phyloP scores from a whole-genome alignment of 371 early-diverging fungal genomes.

The Blakeslea trispora region DNA sequence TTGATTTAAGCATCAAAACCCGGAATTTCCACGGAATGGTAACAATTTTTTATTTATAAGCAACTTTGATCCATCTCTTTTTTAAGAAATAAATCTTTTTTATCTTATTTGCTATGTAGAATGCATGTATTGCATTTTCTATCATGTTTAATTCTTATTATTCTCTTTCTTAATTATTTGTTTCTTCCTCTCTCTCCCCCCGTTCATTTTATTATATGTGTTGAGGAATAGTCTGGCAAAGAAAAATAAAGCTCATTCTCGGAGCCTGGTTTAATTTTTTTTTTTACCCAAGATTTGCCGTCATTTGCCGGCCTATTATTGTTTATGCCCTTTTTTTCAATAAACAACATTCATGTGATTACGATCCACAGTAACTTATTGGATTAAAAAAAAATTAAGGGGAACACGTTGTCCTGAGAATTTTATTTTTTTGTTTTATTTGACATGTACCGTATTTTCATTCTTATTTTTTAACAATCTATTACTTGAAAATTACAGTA shows the following conservation, averaged over 20 bases:
- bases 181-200: neutral
- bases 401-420: neutral
- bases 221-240: neutral
- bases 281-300: conserved; percentile 27
- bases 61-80: neutral
- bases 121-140: no score
- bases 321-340: conserved; percentile 4
- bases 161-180: neutral
- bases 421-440: neutral
- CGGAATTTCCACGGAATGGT: conserved; percentile 18
- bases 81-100: no score
- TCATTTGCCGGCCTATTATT: conserved; percentile 13
- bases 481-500: neutral
- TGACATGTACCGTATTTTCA: neutral
- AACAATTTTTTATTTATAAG: conserved; percentile 11
- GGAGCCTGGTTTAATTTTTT: neutral
- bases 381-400: neutral
- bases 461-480: neutral
- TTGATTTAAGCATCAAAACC: conserved; percentile 18
- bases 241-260: neutral
- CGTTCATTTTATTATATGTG: neutral
- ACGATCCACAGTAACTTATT: neutral
- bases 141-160: no score
- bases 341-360: conserved; percentile 17
- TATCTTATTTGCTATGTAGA: no score